Base-by-base conservation (phyloP, 2,329 filamentous ascomycete genomes). In the Sporothrix brasiliensis region DNA sequence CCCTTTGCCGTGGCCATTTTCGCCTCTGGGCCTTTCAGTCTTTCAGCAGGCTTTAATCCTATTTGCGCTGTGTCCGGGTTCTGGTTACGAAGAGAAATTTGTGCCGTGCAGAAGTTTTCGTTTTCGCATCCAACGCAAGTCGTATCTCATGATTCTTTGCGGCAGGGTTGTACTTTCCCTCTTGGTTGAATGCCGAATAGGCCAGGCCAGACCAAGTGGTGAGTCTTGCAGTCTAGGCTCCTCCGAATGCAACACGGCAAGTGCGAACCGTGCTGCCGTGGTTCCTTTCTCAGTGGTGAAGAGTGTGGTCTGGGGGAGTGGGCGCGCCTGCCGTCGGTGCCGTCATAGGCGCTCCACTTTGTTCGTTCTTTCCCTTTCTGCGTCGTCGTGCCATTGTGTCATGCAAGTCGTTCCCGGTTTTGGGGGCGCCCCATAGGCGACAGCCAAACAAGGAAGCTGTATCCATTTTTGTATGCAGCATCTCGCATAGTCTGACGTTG, bases 331-430 rank as follows among this genome's bases (percentile, higher is more conserved):
- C 39, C 65, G 54, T 44, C 65, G 50, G 65, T 67, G 65, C 49
- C 65, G 65, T 67, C 50, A 53, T 67, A 67, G 65, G 34, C 27
- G 21, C 49, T 27, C 65, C 65, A 67, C 65, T 68, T 24, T 49
- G 6, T 47, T 24, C 53, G 16, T 50, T 56, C 53, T 24, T 58
- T 58, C 47, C 61, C 61, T 44, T 65, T 65, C 61, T 54, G 44
- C 44, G 56, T 67, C 65, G 65, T 67, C 34, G 47, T 67, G 19
- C 63, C 63, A 47, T 67, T 50, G 63, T 50, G 63, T 44, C 53
- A 60, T 60, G 67, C 41, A 69, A 24, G 54, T 47, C 49, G 34
- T 54, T 69, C 68, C 68, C 68, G 68, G 68, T 63, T 69, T 69
- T 65, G 34, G 44, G 44, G 41, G 39, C 54, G 41, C 41, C 47